Evolutionary conservation across 179 eudicot species (phyloP), one percentile per base, ranked within the genome.

Genomic region (Spinacia oleracea): DNA sequence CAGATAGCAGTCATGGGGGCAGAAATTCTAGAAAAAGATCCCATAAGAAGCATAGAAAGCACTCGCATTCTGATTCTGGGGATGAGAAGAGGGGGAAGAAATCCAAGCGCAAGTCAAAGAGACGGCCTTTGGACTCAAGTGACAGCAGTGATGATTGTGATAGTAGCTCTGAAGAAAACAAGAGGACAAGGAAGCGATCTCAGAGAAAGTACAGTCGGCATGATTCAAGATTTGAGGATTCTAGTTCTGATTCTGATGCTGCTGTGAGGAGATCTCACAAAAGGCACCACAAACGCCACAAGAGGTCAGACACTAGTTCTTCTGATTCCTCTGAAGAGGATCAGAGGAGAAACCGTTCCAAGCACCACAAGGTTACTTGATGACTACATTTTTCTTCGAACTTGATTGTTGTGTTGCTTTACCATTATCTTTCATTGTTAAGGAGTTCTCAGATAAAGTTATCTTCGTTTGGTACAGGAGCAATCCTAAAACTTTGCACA

Each of bases 21-120:
- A 85, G 84, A 79, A 89, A 76, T 88, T 80, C 86, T 43, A 82
- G 85, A 29, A 92, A 81, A 78, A 87, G 85, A 83, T 80, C 88
- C 51, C 89, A 87, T 79, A 92, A 86, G 86, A 92, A 82, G 84
- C 88, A 86, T 64, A 88, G 82, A 71, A 94, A 84, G 88, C 96
- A 88, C 71, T 62, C 78, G 71, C 84, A 80, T 72, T 85, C 87
- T 14, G 93, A 88, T 55, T 88, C 85, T 9, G 84, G 81, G 45
- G 87, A 90, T 70, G 71, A 80, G 73, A 88, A 83, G 78, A 90
- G 79, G 78, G 93, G 82, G 32, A 89, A 81, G 88, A 89, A 81
- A 77, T 86, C 87, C 65, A 92, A 84, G 87, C 87, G 73, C 55
- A 92, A 84, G 84, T 79, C 87, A 16, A 94, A 82, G 82, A 87